A percentile compares a stretch with the other conserved stretches of the same genome.
These are phyloP conservation scores for Aspergillus pseudoglaucus DNA, from an alignment of 2,329 filamentous ascomycete species.

Conservation along the genomic window DNA sequence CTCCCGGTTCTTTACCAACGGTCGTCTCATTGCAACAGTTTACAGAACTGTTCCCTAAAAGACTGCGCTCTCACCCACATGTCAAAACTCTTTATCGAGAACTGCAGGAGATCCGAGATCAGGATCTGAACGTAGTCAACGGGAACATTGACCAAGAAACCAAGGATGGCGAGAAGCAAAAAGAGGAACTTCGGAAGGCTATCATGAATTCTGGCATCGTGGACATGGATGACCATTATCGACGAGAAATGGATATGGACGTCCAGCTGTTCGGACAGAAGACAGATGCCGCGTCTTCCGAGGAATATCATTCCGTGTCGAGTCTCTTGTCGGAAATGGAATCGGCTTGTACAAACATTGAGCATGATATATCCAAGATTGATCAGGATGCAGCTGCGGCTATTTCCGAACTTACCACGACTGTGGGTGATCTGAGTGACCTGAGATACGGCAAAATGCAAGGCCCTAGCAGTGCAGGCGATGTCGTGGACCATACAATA, in stretches of 20 bases:
- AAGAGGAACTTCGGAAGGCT: conserved; percentile 31
- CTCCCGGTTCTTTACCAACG: conserved; percentile 66
- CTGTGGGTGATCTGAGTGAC: conserved; percentile 70
- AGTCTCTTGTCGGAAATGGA: conserved; percentile 66
- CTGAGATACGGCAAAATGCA: conserved; percentile 69
- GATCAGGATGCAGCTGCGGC: conserved; percentile 59
- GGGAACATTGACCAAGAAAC: conserved; percentile 42
- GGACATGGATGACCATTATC: conserved; percentile 25
- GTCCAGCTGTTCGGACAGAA: conserved; percentile 54
- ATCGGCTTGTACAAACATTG: conserved; percentile 57
- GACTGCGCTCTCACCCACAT: conserved; percentile 59
- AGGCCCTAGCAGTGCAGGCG: conserved; percentile 48
- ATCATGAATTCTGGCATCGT: conserved; percentile 26
- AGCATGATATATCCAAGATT: conserved; percentile 60
- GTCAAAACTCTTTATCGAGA: conserved; percentile 70
- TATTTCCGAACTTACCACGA: conserved; percentile 56
- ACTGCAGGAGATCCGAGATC: conserved; percentile 66
- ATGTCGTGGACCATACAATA: conserved; percentile 60
- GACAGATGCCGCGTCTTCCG: conserved; percentile 23
- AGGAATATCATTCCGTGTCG: conserved; percentile 52
- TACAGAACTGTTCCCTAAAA: conserved; percentile 65
- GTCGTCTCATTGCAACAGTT: conserved; percentile 70
- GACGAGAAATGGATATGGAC: conserved; percentile 41
- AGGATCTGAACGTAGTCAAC: conserved; percentile 61
- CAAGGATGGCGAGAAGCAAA: conserved; percentile 30